A percentile compares a stretch with the other conserved stretches of the same genome.
Evolutionary conservation across 176 grass and related monocot species (phyloP).

Genomic region (Zoysia japonica): DNA sequence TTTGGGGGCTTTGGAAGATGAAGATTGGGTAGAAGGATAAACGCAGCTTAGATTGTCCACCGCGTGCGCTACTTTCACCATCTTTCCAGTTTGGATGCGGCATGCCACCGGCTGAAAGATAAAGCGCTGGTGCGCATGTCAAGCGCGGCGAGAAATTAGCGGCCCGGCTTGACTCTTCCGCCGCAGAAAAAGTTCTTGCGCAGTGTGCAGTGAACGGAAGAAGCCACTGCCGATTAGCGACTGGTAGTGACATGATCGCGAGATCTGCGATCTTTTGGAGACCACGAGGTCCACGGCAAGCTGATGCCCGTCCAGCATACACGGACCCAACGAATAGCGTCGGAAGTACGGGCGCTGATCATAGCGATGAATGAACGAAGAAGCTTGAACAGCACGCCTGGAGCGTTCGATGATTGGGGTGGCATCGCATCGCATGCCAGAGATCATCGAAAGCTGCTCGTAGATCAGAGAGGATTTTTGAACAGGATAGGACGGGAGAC

Average conservation of each 20-base stretch:
- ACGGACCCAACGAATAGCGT: background rate
- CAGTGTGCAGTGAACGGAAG: background rate
- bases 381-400: no score
- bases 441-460: no score
- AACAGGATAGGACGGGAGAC: no score
- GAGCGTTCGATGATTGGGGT: no score
- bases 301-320: background rate
- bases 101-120: background rate
- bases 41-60: background rate
- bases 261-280: background rate
- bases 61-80: background rate
- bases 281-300: background rate
- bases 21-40: background rate
- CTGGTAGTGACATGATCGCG: no score
- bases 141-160: background rate
- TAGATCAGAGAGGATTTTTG: no score
- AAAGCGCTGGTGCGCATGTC: background rate
- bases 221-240: no score
- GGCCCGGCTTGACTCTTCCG: background rate
- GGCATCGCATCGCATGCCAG: no score
- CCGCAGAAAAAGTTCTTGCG: background rate
- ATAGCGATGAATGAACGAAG: no score
- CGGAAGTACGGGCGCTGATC: background rate
- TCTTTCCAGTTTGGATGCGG: background rate
- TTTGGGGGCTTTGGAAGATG: constrained; percentile 2